Evolutionary conservation across 352 stramenopile genomes (phyloP), one percentile per base, ranked within the genome.

Genomic region (Globisporangium orthogonon): DNA sequence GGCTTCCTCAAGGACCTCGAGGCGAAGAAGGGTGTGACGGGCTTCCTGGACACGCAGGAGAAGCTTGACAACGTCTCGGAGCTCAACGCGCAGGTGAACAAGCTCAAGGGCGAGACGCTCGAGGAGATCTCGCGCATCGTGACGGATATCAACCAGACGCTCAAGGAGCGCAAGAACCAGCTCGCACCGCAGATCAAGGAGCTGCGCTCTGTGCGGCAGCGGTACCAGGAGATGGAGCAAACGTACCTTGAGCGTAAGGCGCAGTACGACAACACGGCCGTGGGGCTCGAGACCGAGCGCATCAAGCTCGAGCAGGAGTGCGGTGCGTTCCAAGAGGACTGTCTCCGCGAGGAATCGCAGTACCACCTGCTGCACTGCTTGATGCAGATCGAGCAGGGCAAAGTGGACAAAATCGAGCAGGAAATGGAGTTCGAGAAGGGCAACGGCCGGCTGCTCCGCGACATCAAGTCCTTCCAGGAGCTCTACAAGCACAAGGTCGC

Each of bases 81-180:
- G 61, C 71, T 88, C 68, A 97, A 95, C 47, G 78, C 85, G 17
- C 73, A 87, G 47, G 74, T 97, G 46, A 96, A 98, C 68, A 78
- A 92, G 57, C 62, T 91, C 39, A 98, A 98, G 61, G 86, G 84
- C 10, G 77, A 96, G 66, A 98, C 88, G 31, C 78, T 98, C 15
- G 91, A 98, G 60, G 94, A 98, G 58, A 97, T 98, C 52, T 97
- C 87, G 43, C 73, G 71, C 23, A 82, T 97, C 37, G 91, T 98
- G 14, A 87, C 89, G 7, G 79, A 96, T 50, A 97, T 98, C 51
- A 96, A 94, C 65, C 70, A 96, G 57, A 86, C 89, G 40, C 73
- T 97, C 30, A 95, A 89, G 43, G 88, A 95, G 50, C 78, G 94
- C 23, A 97, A 97, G 62, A 92, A 86, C 52, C 91, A 97, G 49